Conservation (phyloP, 2,329 filamentous ascomycete species). For the Aspergillus bombycis region DNA sequence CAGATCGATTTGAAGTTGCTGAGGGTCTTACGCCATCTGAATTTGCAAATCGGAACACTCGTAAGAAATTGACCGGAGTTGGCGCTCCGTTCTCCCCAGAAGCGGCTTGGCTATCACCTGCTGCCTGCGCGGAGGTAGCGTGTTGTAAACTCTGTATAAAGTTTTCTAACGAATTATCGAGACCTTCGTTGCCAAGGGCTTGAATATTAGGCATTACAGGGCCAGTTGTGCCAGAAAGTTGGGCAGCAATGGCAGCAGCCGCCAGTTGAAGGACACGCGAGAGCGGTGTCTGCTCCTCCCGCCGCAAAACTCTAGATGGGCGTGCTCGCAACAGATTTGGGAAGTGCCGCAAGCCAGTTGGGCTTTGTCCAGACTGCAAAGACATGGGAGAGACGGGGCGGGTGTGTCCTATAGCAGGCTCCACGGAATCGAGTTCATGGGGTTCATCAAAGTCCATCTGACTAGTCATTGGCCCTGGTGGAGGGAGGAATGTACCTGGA, state of each 20-base stretch:
- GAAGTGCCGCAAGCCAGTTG: conserved; percentile 41
- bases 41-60: conserved; percentile 69
- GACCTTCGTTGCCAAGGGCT: conserved; percentile 56
- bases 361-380: conserved; percentile 32
- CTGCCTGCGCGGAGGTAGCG: conserved; percentile 59
- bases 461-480: conserved; percentile 44
- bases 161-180: conserved; percentile 65
- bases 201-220: conserved; percentile 59
- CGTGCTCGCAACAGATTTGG: conserved; percentile 54
- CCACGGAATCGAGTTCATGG: conserved; percentile 47
- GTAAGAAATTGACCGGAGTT: conserved; percentile 67
- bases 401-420: conserved; percentile 39
- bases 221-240: conserved; percentile 64
- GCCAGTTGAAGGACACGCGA: conserved; percentile 65
- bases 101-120: conserved; percentile 39
- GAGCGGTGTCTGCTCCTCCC: conserved; percentile 65
- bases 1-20: conserved; percentile 25
- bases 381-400: conserved; percentile 31
- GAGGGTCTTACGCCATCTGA: conserved; percentile 41
- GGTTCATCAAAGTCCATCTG: conserved; percentile 44
- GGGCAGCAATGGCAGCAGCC: conserved; percentile 66
- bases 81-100: conserved; percentile 46
- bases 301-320: conserved; percentile 55
- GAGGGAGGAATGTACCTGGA: conserved; percentile 38
- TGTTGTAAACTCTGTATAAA: conserved; percentile 66